Conservation (phyloP, 257 asterid species). For the Avicennia marina region DNA sequence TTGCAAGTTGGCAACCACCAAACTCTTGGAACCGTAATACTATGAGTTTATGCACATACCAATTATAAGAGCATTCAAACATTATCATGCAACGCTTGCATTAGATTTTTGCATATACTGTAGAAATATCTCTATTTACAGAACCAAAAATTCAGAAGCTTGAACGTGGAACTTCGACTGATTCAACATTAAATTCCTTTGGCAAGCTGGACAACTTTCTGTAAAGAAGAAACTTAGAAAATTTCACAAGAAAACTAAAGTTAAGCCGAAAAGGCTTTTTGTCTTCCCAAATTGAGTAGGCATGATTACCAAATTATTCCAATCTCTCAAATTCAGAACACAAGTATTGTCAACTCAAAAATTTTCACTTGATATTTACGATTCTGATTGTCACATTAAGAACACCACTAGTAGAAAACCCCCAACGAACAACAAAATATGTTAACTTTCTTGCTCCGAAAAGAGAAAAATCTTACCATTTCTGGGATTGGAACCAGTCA, state of each 20-base stretch:
- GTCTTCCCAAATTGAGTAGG: not conserved
- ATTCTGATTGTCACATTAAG: not conserved
- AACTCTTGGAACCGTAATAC: not conserved
- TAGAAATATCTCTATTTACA: not conserved
- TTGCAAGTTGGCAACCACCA: not conserved
- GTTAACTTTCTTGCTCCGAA: not conserved
- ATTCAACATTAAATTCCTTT: no score
- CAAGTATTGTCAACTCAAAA: not conserved
- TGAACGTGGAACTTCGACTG: not conserved
- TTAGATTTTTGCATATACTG: no score
- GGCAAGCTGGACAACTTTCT: not conserved
- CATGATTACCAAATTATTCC: not conserved
- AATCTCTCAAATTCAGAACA: slow-evolving; percentile 10
- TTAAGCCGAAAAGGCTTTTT: not conserved
- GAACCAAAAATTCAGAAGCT: not conserved
- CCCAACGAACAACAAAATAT: not conserved
- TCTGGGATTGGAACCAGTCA: slow-evolving; percentile 21
- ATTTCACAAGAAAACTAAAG: not conserved
- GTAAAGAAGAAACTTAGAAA: not conserved
- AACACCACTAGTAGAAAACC: not conserved
- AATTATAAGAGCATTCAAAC: not conserved
- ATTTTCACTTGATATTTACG: not conserved
- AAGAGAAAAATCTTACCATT: slow-evolving; percentile 22
- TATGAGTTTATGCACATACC: not conserved
- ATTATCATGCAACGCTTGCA: not conserved